phyloP scores from a whole-genome alignment of 495 filamentous ascomycete genomes.

The Neurospora discreta region DNA sequence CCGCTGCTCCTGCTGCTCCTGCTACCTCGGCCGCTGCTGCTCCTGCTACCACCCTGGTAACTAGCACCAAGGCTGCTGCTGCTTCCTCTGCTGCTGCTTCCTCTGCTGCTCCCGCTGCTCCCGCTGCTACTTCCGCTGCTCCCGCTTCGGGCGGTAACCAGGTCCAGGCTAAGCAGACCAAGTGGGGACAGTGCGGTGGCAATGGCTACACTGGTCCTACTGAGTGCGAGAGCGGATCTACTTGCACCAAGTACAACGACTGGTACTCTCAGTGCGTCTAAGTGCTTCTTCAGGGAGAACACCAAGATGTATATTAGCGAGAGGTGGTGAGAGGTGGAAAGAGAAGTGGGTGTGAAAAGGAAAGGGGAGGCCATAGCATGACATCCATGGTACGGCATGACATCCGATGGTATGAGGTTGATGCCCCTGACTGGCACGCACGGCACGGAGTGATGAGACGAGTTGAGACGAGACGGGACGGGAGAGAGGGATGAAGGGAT shows the following conservation, averaged over 20 bases:
- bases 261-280: constrained; percentile 24
- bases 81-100: neutral
- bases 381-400: too few relatives aligned
- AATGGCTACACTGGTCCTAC: constrained; percentile 36
- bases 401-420: neutral
- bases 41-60: constrained; percentile 13
- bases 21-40: too few relatives aligned
- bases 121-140: too few relatives aligned
- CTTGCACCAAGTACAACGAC: constrained; percentile 35
- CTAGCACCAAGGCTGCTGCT: constrained; percentile 22
- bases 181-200: constrained; percentile 45
- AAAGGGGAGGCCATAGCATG: neutral
- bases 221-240: constrained; percentile 30
- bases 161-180: neutral
- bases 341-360: neutral
- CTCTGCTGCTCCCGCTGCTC: too few relatives aligned
- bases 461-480: neutral
- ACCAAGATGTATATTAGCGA: neutral
- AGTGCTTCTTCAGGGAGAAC: neutral
- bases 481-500: neutral
- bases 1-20: too few relatives aligned
- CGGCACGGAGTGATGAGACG: too few relatives aligned
- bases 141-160: too few relatives aligned
- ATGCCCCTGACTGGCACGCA: neutral
- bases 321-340: too few relatives aligned